Base-by-base conservation (phyloP, 2,329 filamentous ascomycete species). In the Xylaria sp. region DNA sequence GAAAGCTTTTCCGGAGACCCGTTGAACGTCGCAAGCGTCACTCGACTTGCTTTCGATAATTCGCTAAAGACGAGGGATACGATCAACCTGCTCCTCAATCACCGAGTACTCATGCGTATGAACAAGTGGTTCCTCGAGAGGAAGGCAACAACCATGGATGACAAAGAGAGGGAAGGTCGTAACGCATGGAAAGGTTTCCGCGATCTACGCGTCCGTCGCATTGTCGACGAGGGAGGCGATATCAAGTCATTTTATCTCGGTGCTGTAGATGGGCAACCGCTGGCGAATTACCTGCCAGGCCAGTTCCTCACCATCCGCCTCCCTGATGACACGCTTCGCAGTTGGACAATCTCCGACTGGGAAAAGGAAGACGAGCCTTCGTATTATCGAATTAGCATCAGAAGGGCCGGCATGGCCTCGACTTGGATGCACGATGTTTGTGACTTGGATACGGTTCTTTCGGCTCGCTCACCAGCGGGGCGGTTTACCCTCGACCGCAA, bases 291-390 rank as follows among this genome's bases (percentile, higher is more conserved):
- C 60, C 45, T 69, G 7, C 74, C 74, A 1, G 74, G 73, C 6
- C 74, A 75, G 56, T 75, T 75, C 39, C 72, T 75, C 13, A 71
- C 74, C 18, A 45, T 75, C 18, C 69, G 68, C 18, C 66, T 75
- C 2, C 73, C 72, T 3, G 57, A 63, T 8, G 64, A 64, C 7
- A 68, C 55, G 39, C 63, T 63, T 23, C 65, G 73, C 20, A 75
- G 58, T 30, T 75, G 74, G 74, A 72, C 68, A 2, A 75, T 76
- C 20, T 75, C 74, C 7, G 67, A 74, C 62, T 76, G 66, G 66
- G 57, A 62, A 6, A 53, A 63, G 10, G 65, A 63, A 28, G 67
- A 70, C 15, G 64, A 60, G 8, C 73, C 73, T 10, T 41, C 65
- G 6, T 72, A 67, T 41, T 75, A 75, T 46, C 71, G 74, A 15